Evolutionary conservation across 163 green algal species (phyloP).

Genomic region (Chlamydomonas reinhardtii): DNA sequence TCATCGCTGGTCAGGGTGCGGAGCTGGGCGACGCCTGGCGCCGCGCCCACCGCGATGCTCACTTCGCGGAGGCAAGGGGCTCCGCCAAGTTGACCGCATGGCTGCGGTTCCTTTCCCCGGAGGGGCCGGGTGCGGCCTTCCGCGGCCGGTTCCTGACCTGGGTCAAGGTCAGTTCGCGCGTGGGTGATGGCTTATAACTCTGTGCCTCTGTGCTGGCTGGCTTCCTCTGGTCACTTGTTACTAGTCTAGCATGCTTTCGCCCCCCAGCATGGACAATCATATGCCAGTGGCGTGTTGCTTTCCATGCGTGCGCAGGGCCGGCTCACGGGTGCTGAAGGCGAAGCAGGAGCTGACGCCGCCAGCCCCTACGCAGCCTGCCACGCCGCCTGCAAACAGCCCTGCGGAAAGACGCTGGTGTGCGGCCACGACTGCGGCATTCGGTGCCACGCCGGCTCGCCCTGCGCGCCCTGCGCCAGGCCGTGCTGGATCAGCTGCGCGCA

Average conservation of each 20-base stretch:
- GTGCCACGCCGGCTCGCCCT: conserved; percentile 65
- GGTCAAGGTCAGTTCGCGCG: neutral
- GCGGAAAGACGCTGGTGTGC: conserved; percentile 63
- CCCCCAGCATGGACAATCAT: too few relatives aligned
- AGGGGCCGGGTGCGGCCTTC: neutral
- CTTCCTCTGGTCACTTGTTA: too few relatives aligned
- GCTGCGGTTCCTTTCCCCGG: conserved; percentile 18
- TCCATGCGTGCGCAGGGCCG: neutral
- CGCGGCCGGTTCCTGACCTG: conserved; percentile 1
- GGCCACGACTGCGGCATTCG: conserved; percentile 67
- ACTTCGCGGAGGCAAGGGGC: too few relatives aligned
- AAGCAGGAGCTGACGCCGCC: too few relatives aligned
- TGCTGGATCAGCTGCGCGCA: conserved; percentile 64
- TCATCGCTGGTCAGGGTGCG: neutral
- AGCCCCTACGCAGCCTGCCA: neutral
- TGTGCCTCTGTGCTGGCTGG: too few relatives aligned
- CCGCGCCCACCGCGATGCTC: too few relatives aligned
- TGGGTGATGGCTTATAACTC: too few relatives aligned
- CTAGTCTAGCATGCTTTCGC: too few relatives aligned
- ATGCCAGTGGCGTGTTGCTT: too few relatives aligned
- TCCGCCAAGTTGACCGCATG: neutral
- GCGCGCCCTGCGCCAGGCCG: conserved; percentile 62
- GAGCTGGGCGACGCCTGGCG: too few relatives aligned
- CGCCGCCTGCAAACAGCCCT: conserved; percentile 55
- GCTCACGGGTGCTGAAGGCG: too few relatives aligned